Evolutionary conservation across 202 grass and related monocot species (phyloP).

Genomic region (Tripidium arundinaceum): DNA sequence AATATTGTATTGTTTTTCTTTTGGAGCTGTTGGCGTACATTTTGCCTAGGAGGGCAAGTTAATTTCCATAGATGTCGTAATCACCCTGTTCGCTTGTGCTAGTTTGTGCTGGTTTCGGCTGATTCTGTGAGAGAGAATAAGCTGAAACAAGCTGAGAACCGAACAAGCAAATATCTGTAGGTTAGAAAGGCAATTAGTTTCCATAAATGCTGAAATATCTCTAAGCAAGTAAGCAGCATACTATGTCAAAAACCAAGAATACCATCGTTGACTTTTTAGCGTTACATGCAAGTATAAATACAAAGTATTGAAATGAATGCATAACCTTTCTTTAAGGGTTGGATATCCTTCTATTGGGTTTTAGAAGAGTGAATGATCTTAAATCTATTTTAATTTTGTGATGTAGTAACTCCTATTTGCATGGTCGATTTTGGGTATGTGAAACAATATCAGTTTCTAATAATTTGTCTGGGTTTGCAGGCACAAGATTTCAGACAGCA

Average conservation of each 20-base stretch:
- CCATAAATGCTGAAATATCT: neutral
- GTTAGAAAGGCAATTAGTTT: neutral
- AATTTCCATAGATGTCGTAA: neutral
- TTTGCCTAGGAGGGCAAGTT: neutral
- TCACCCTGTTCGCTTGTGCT: too few relatives aligned
- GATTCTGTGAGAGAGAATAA: too few relatives aligned
- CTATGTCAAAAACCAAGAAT: neutral
- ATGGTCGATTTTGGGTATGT: neutral
- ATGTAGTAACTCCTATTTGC: neutral
- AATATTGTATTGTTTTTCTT: neutral
- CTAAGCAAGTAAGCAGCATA: neutral
- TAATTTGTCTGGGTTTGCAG: conserved; percentile 27
- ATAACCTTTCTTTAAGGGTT: neutral
- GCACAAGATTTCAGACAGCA: conserved; percentile 92
- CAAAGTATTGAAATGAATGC: neutral
- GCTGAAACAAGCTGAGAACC: too few relatives aligned
- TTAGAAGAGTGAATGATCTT: neutral
- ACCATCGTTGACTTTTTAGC: neutral
- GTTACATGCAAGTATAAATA: neutral
- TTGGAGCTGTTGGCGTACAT: neutral
- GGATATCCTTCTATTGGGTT: neutral
- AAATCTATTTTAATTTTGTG: neutral
- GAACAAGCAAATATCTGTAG: neutral
- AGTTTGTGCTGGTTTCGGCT: too few relatives aligned
- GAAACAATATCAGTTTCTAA: neutral